Evolutionary conservation across 2,329 filamentous ascomycete genomes (phyloP).

Genomic region (Pseudogymnoascus sp.): DNA sequence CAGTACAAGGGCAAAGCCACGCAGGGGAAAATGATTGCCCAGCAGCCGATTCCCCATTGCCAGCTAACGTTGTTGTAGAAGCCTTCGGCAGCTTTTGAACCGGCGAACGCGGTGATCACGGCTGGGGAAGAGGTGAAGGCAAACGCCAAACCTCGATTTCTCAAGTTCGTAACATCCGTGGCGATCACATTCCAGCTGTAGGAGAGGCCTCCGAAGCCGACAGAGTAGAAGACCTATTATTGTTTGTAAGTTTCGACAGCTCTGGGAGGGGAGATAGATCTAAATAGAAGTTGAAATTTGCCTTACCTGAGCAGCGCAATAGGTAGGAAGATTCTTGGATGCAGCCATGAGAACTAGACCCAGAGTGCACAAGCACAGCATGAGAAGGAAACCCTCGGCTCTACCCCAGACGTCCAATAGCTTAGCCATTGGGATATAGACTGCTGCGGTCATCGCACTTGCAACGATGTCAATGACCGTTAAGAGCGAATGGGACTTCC

Average conservation of each 20-base stretch:
- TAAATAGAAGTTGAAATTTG: background rate
- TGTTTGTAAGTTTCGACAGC: background rate
- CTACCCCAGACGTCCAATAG: slow-evolving; percentile 62
- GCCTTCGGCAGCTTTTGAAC: slow-evolving; percentile 47
- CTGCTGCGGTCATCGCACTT: slow-evolving; percentile 48
- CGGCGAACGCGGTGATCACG: slow-evolving; percentile 57
- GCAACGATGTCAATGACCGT: slow-evolving; percentile 48
- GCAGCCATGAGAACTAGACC: slow-evolving; percentile 59
- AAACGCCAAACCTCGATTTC: slow-evolving; percentile 48
- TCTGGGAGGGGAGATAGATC: background rate
- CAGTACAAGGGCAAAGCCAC: slow-evolving; percentile 54
- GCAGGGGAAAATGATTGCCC: slow-evolving; percentile 55
- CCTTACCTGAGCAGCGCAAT: slow-evolving; percentile 40
- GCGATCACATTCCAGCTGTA: slow-evolving; percentile 59
- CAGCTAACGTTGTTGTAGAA: slow-evolving; percentile 49
- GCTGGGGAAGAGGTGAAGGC: slow-evolving; percentile 58
- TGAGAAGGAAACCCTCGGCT: slow-evolving; percentile 56
- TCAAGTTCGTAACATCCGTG: slow-evolving; percentile 57
- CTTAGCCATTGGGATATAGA: slow-evolving; percentile 60
- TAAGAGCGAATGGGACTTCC: slow-evolving; percentile 20
- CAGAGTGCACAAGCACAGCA: slow-evolving; percentile 44
- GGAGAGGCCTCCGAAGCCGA: slow-evolving; percentile 53
- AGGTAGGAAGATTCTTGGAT: slow-evolving; percentile 51
- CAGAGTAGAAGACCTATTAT: slow-evolving; percentile 54
- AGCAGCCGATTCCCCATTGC: slow-evolving; percentile 62